Base-by-base conservation (phyloP, 768 basidiomycete species). In the Russula sp. region DNA sequence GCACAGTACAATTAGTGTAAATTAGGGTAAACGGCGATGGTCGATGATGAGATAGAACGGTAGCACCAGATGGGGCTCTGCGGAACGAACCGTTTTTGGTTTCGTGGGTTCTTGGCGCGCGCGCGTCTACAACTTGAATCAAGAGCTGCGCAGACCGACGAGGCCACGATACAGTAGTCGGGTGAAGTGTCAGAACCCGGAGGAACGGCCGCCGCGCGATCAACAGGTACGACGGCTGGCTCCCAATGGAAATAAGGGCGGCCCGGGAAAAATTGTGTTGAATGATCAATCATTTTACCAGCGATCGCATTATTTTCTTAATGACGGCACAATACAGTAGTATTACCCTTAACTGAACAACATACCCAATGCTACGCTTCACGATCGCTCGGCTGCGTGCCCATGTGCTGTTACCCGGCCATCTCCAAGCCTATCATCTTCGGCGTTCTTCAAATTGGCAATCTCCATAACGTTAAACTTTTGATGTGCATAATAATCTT, bases 401-500 rank as follows among this genome's bases (percentile, higher is more conserved):
- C 61, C 39, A 53, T 44, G 35, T 13, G 13, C 35, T 50, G 39
- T 66, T 20, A 69, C 49, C 13, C 78, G 77, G 16, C 75, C 75
- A 22, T 68, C 67, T 32, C 71, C 68, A 32, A 78, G 76, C 9
- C 72, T 71, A 6, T 73, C 74, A 4, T 73, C 74, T 22, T 74
- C 71, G 3, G 66, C 73, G 34, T 80, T 79, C 69, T 76, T 81
- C 39, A 73, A 70, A 57, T 70, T 68, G 9, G 86, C 87, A 51
- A 92, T 79, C 71, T 86, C 85, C 78, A 85, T 82, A 4, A 89
- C 84, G 66, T 93, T 93, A 77, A 88, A 93, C 68, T 88, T 92
- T 59, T 84, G 82, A 37, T 84, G 75, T 34, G 75, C 75, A 67
- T 91, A 86, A 70, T 91, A 92, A 63, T 88, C 82, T 68, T 81